Base-by-base conservation (phyloP, 768 basidiomycete species). In the Termitomyces eurrhizus region DNA sequence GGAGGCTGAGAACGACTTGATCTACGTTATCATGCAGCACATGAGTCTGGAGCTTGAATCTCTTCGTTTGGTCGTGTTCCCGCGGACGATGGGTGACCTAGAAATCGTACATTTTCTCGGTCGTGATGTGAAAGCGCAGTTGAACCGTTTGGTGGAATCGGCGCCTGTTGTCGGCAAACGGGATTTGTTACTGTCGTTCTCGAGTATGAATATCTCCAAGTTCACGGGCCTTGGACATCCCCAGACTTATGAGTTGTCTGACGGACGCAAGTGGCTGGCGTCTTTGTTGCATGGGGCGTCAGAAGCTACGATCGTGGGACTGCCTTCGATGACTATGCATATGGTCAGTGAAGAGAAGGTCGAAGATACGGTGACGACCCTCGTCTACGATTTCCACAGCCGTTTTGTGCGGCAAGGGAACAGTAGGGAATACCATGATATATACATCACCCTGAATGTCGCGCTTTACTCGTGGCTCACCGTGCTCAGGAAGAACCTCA, bases 381-480 rank as follows among this genome's bases (percentile, higher is more conserved):
- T 93, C 24, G 67, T 77, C 14, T 93, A 93, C 64, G 84, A 88
- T 67, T 92, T 92, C 73, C 77, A 85, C 72, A 90, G 88, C 68
- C 75, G 80, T 58, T 92, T 92, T 69, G 73, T 82, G 45, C 82
- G 83, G 32, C 75, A 77, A 37, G 75, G 78, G 60, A 82, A 80
- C 29, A 75, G 77, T 72, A 75, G 78, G 64, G 82, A 84, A 53
- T 77, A 80, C 35, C 87, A 92, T 65, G 89, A 91, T 64, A 92
- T 94, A 57, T 93, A 88, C 71, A 91, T 94, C 72, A 88, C 90
- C 4, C 78, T 94, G 64, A 93, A 94, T 74, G 85, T 92, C 67
- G 81, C 87, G 0, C 76, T 93, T 2, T 93, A 93, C 67, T 83
- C 89, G 9, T 92, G 90, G 90, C 81, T 93, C 49, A 90, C 89